phyloP scores from a whole-genome alignment of 1,139 yeast species.

The Saccharomycopsis hybrid region DNA sequence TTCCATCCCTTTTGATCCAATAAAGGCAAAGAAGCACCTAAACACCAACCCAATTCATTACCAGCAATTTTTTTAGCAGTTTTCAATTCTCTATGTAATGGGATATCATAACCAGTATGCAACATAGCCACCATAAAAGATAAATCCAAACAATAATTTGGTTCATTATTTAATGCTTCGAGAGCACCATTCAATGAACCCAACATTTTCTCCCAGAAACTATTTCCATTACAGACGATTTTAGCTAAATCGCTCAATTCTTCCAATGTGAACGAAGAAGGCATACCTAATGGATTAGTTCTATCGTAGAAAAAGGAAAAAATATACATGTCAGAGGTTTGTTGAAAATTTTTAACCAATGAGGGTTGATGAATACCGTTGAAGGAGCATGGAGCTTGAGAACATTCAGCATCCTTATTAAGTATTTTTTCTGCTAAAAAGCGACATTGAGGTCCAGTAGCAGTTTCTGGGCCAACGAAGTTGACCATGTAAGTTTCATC shows the following conservation, averaged over 20 bases:
- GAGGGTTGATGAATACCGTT: constrained; percentile 97
- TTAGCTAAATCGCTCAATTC: constrained; percentile 79
- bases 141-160: constrained; percentile 91
- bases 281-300: constrained; percentile 91
- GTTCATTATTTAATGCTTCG: constrained; percentile 61
- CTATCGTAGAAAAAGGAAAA: constrained; percentile 95
- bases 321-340: constrained; percentile 68
- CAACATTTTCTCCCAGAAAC: constrained; percentile 59
- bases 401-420: constrained; percentile 76
- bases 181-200: constrained; percentile 60
- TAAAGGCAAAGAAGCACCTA: constrained; percentile 93
- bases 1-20: constrained; percentile 69
- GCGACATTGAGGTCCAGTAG: constrained; percentile 70
- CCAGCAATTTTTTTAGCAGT: constrained; percentile 85
- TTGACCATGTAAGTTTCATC: constrained; percentile 49
- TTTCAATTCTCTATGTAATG: constrained; percentile 78
- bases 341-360: constrained; percentile 64
- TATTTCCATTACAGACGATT: constrained; percentile 78
- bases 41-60: constrained; percentile 96
- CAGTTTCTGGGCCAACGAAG: constrained; percentile 68
- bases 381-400: constrained; percentile 80
- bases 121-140: constrained; percentile 83
- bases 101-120: constrained; percentile 94
- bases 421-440: constrained; percentile 73
- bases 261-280: constrained; percentile 74